These are phyloP conservation scores for Lentinula lateritia DNA, from an alignment of 768 basidiomycete genomes.

Conservation along the genomic window DNA sequence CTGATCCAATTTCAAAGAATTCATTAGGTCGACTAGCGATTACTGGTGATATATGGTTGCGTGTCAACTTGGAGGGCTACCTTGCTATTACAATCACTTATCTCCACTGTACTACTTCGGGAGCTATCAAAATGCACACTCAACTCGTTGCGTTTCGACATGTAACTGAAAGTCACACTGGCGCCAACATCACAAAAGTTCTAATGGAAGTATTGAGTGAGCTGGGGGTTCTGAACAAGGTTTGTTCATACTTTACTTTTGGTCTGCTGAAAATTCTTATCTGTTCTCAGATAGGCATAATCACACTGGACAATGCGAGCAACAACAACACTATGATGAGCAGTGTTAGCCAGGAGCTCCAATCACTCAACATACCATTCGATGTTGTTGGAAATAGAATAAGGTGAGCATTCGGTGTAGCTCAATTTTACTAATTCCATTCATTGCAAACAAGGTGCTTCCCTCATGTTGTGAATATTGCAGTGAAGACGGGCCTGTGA, in stretches of 20 bases:
- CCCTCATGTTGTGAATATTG: background rate
- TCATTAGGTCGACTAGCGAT: slow-evolving; percentile 12
- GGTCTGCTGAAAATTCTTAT: background rate
- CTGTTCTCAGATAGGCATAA: slow-evolving; percentile 14
- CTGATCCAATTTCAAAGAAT: slow-evolving; percentile 8
- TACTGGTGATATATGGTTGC: slow-evolving; percentile 16
- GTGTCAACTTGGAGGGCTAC: slow-evolving; percentile 9
- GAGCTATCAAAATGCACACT: slow-evolving; percentile 8
- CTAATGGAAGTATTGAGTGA: slow-evolving; percentile 10
- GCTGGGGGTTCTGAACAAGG: slow-evolving; percentile 8
- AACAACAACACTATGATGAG: slow-evolving; percentile 20
- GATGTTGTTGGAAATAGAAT: slow-evolving; percentile 11
- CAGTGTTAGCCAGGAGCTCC: slow-evolving; percentile 8
- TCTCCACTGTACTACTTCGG: slow-evolving; percentile 1
- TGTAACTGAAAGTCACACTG: slow-evolving; percentile 9
- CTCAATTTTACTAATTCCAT: background rate
- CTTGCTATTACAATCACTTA: slow-evolving; percentile 18
- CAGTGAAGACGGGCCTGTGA: too few species aligned
- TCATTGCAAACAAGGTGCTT: background rate
- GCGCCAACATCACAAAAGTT: slow-evolving; percentile 11
- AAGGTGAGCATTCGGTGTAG: slow-evolving; percentile 1
- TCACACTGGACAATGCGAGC: slow-evolving; percentile 22
- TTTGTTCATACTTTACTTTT: background rate
- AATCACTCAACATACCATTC: slow-evolving; percentile 11
- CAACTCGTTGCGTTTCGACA: slow-evolving; percentile 15